Base-by-base conservation (phyloP, 176 grass and related monocot species). In the Musa acuminata region DNA sequence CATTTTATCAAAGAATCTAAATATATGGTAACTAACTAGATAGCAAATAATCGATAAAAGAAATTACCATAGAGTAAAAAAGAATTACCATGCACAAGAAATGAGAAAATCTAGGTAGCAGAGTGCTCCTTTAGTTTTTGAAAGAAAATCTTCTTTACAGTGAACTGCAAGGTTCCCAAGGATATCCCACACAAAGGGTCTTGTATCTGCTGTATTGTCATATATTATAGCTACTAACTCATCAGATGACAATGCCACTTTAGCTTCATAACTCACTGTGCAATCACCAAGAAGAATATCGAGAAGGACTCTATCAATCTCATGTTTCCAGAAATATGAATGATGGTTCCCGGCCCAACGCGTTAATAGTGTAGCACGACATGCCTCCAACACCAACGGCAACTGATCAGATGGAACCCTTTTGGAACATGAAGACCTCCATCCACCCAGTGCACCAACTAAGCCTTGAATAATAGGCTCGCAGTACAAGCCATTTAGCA, bases 41-140 rank as follows among this genome's bases (percentile, higher is more conserved):
- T 74, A 29, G 72, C 11, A 74, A 3, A 27, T 23, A 13, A 6
- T 19, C 14, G 21, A 73, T 73, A 26, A 57, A 3, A 58, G 26
- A 16, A 35, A 77, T 64, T 64, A 11, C 70, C 21, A 54, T 16
- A 48, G n/a, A 48, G 17, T 13, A 11, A 50, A 76, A 76, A 75
- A 76, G 6, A 58, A 74, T 60, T 93, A 98, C 90, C 94, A 98
- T 77, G 90, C 80, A 89, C 85, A 93, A 87, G 75, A 87, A 87
- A 98, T 93, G 62, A 98, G 88, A 67, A 80, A 60, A 57, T 77
- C 82, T 75, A 93, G 78, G 51, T 53, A 79, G 83, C 26, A 71
- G 19, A 71, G 58, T 66, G 74, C 17, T 24, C 64, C 72, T 77
- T 73, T 62, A 74, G 81, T 49, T 76, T 76, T 64, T 54, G 58